phyloP scores from a whole-genome alignment of 768 basidiomycete species.

The Mycena filopes region DNA sequence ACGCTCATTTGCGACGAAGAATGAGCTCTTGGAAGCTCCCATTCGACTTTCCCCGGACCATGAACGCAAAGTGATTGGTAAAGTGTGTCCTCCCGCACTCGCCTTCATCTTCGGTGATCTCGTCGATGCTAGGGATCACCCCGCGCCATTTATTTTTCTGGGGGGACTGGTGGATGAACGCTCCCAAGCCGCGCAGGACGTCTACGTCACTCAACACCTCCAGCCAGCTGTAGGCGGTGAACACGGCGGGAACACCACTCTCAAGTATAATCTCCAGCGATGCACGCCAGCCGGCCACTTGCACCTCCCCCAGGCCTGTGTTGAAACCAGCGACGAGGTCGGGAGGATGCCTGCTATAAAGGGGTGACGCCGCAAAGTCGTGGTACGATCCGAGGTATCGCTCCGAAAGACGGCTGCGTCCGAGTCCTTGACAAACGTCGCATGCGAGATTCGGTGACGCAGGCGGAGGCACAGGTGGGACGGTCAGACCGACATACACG shows the following conservation, averaged over 20 bases:
- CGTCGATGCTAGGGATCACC: conserved; percentile 3
- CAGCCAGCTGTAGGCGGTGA: conserved; percentile 4
- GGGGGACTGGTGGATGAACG: background rate
- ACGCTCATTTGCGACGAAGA: no score
- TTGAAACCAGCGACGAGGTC: conserved; percentile 26
- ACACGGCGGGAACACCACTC: background rate
- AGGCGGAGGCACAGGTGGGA: no score
- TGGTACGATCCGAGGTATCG: conserved; percentile 8
- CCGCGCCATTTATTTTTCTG: conserved; percentile 23
- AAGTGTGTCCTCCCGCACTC: conserved; percentile 1
- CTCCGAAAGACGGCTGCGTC: background rate
- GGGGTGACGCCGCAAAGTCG: background rate
- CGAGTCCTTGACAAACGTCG: background rate
- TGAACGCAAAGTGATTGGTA: conserved; percentile 14
- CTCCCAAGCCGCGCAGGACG: background rate
- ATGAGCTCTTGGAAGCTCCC: no score
- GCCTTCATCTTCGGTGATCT: background rate
- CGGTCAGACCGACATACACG: conserved; percentile 16
- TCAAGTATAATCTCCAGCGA: background rate
- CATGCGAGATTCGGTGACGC: conserved; percentile 4
- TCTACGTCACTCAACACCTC: background rate
- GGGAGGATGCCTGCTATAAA: background rate
- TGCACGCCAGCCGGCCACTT: background rate
- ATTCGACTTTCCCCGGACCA: background rate
- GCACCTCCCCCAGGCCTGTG: conserved; percentile 17